Base-by-base conservation (phyloP, 1,284 basidiomycete genomes). In the Puccinia coronata region DNA sequence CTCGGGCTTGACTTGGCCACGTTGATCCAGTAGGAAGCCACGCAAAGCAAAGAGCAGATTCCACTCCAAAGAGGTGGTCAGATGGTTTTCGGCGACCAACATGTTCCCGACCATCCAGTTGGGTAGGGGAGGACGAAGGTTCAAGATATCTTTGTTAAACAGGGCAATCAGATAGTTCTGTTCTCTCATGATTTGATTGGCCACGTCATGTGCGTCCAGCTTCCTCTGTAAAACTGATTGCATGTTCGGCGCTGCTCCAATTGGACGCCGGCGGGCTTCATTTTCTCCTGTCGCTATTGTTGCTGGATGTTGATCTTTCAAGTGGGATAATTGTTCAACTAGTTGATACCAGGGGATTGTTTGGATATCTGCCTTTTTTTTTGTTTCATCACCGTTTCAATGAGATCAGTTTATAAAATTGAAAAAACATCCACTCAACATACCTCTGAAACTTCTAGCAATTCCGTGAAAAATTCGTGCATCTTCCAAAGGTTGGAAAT, bases 101-200 rank as follows among this genome's bases (percentile, higher is more conserved):
- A 75, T 6, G 83, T 81, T 34, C 82, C 67, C 39, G 85, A 82
- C 28, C 84, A 87, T 63, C 0, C 88, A 82, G 11, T 85, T 86
- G 0, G 93, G 94, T 25, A 95, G 84, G 0, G 96, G 96, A 1
- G 89, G 90, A 8, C 91, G 91, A 18, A 98, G 89, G 86, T 99
- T 93, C 65, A 99, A 88, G 3, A 98, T 87, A 84, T 97, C 95
- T 85, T 98, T 98, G 88, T 98, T 98, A 88, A 99, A 98, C 20
- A 99, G 87, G 0, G 96, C 96, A 82, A 98, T 97, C 72, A 99
- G 89, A 86, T 98, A 99, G 87, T 99, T 99, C 86, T 98, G 95
- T 86, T 97, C 94, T 25, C 96, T 90, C 90, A 99, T 91, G 85
- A 99, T 97, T 69, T 97, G 92, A 85, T 96, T 96, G 6, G 95